These are phyloP conservation scores for Pythium dissotocum DNA, from an alignment of 352 stramenopile genomes.

Conservation along the genomic window DNA sequence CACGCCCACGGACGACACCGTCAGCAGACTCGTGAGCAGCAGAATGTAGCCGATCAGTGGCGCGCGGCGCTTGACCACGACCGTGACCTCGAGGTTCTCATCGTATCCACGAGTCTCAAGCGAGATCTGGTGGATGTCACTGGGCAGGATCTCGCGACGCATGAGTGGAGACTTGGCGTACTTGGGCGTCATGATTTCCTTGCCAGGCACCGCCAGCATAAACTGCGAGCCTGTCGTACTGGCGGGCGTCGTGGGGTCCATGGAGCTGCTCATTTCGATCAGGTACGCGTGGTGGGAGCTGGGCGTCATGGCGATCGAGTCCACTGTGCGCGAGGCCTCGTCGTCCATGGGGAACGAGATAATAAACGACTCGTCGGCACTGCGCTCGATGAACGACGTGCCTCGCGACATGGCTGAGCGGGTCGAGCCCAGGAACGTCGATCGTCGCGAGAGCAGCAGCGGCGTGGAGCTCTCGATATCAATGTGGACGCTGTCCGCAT, in stretches of 20 bases:
- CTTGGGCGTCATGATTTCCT: constrained; percentile 28
- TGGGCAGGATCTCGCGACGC: constrained; percentile 48
- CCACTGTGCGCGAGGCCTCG: constrained; percentile 55
- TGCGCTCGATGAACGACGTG: constrained; percentile 28
- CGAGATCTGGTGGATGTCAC: constrained; percentile 72
- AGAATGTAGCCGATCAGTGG: constrained; percentile 73
- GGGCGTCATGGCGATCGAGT: constrained; percentile 49
- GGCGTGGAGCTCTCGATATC: constrained; percentile 30
- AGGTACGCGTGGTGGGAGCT: constrained; percentile 56
- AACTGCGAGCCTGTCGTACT: constrained; percentile 47
- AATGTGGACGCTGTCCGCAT: constrained; percentile 30
- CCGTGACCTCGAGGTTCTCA: constrained; percentile 68
- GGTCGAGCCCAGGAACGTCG: constrained; percentile 49
- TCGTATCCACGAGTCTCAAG: constrained; percentile 70
- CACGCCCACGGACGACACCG: constrained; percentile 75
- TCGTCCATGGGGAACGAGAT: constrained; percentile 78
- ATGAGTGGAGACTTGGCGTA: constrained; percentile 12
- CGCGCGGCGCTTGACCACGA: constrained; percentile 66
- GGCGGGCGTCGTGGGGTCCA: constrained; percentile 44
- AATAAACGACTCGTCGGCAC: constrained; percentile 47
- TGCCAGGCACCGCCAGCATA: constrained; percentile 68
- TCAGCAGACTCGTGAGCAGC: constrained; percentile 66
- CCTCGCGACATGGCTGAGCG: constrained; percentile 46
- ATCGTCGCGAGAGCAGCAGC: constrained; percentile 41
- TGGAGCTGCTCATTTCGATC: constrained; percentile 63